These are phyloP conservation scores for Isatis tinctoria DNA, from an alignment of 345 rosid genomes.

Conservation along the genomic window DNA sequence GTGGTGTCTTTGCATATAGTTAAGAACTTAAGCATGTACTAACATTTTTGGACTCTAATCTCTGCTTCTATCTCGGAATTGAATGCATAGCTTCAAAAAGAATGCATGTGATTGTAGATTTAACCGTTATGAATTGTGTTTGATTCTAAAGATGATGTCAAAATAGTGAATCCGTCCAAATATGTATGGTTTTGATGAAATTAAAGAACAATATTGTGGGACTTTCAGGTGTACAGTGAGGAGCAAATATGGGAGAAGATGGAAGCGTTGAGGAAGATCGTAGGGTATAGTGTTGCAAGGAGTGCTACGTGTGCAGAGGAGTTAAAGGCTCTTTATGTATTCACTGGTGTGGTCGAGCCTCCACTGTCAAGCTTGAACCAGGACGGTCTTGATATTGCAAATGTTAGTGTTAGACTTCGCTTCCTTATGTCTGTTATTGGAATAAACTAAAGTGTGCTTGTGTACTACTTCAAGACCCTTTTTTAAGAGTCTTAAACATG, in stretches of 20 bases:
- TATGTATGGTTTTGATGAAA: conserved; percentile 14
- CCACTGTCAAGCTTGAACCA: conserved; percentile 42
- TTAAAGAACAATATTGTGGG: too few relatives aligned
- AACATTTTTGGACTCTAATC: not conserved
- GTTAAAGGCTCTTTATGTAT: conserved; percentile 59
- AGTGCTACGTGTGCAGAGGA: conserved; percentile 49
- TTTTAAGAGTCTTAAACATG: not conserved
- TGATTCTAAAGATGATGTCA: not conserved
- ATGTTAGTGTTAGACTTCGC: conserved; percentile 46
- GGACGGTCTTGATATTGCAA: conserved; percentile 31
- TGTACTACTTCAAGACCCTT: not conserved
- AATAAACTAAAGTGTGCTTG: conserved; percentile 44
- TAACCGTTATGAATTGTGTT: not conserved
- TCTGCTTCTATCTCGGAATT: not conserved
- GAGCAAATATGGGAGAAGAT: conserved; percentile 63
- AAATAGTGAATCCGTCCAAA: not conserved
- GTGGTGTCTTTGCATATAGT: not conserved
- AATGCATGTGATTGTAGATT: not conserved
- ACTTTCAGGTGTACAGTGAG: conserved; percentile 34
- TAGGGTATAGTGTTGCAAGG: conserved; percentile 53
- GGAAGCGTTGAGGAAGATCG: conserved; percentile 45
- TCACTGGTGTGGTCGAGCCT: conserved; percentile 67
- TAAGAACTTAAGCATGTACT: not conserved
- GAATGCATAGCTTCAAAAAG: not conserved
- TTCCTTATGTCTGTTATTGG: conserved; percentile 74